Conservation (phyloP, 768 basidiomycete species). For the Trametes elegans region DNA sequence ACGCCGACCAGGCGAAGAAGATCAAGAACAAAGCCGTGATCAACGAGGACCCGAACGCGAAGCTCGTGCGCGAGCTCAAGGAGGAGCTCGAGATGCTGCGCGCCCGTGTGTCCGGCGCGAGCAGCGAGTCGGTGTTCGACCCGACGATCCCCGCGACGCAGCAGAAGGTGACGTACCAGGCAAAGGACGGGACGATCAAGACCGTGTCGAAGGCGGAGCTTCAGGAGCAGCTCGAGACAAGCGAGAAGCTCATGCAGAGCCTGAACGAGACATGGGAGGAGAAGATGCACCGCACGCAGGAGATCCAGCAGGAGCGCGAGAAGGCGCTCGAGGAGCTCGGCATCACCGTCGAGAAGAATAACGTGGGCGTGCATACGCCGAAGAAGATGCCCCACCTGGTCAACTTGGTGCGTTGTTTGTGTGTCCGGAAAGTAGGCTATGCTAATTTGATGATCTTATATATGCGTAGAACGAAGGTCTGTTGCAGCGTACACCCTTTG, state of each 20-base stretch:
- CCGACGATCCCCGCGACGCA: slow-evolving; percentile 87
- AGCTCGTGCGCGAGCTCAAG: slow-evolving; percentile 97
- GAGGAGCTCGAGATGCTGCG: slow-evolving; percentile 94
- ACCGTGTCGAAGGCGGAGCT: slow-evolving; percentile 97
- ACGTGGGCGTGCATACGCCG: slow-evolving; percentile 96
- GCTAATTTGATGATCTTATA: no score
- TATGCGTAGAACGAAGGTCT: slow-evolving; percentile 80
- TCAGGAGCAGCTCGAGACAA: slow-evolving; percentile 93
- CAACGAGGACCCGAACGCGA: slow-evolving; percentile 99
- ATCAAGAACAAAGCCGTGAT: slow-evolving; percentile 99
- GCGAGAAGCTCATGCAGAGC: slow-evolving; percentile 93
- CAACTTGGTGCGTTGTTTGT: slow-evolving; percentile 69
- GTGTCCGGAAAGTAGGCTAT: no score
- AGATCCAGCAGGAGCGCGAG: slow-evolving; percentile 96
- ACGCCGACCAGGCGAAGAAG: slow-evolving; percentile 99
- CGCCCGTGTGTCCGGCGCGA: slow-evolving; percentile 72
- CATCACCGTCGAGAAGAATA: slow-evolving; percentile 95
- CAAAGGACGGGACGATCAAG: slow-evolving; percentile 90
- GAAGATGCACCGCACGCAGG: slow-evolving; percentile 86
- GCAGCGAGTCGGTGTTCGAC: slow-evolving; percentile 77
- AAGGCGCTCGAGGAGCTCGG: slow-evolving; percentile 97
- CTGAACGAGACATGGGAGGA: slow-evolving; percentile 97
- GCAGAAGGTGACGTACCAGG: slow-evolving; percentile 93
- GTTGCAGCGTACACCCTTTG: slow-evolving; percentile 7
- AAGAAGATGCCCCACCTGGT: slow-evolving; percentile 98